A percentile compares a stretch with the other conserved stretches of the same genome.
Evolutionary conservation across 345 rosid species (phyloP).

Genomic region (Limnanthes douglasii): DNA sequence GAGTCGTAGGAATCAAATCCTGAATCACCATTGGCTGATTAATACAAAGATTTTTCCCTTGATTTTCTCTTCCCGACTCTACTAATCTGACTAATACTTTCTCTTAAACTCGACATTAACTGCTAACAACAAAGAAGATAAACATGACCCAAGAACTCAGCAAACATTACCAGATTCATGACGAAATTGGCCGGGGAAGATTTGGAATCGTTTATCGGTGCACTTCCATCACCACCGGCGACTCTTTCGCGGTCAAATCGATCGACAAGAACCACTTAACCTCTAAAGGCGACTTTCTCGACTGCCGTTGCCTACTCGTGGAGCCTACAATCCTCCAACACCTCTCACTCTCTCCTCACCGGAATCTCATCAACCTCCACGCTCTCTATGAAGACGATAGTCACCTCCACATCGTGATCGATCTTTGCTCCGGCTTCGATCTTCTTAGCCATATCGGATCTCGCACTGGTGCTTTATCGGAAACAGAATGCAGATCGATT

Average conservation of each 20-base stretch:
- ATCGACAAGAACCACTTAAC: constrained; percentile 31
- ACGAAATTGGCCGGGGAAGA: constrained; percentile 56
- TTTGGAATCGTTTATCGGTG: constrained; percentile 46
- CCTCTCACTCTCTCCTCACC: constrained; percentile 24
- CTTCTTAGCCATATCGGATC: constrained; percentile 20
- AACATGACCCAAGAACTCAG: constrained; percentile 34
- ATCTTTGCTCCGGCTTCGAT: constrained; percentile 24
- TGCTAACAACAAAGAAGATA: too few species aligned
- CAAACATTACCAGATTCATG: constrained; percentile 26
- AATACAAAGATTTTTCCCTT: too few species aligned
- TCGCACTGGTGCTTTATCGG: constrained; percentile 15
- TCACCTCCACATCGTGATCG: constrained; percentile 30
- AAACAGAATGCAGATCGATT: constrained; percentile 14
- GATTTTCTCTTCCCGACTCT: too few species aligned
- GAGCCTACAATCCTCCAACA: constrained; percentile 28
- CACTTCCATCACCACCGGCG: constrained; percentile 13
- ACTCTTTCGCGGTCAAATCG: constrained; percentile 43
- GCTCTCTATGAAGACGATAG: constrained; percentile 24
- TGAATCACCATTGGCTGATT: too few species aligned
- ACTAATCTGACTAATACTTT: too few species aligned
- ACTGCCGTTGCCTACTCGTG: constrained; percentile 31
- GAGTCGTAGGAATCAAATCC: too few species aligned
- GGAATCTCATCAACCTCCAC: constrained; percentile 19
- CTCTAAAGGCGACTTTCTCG: constrained; percentile 48
- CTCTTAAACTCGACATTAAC: too few species aligned